Base-by-base conservation (phyloP, 2,329 filamentous ascomycete genomes). In the Aureobasidium sp. region DNA sequence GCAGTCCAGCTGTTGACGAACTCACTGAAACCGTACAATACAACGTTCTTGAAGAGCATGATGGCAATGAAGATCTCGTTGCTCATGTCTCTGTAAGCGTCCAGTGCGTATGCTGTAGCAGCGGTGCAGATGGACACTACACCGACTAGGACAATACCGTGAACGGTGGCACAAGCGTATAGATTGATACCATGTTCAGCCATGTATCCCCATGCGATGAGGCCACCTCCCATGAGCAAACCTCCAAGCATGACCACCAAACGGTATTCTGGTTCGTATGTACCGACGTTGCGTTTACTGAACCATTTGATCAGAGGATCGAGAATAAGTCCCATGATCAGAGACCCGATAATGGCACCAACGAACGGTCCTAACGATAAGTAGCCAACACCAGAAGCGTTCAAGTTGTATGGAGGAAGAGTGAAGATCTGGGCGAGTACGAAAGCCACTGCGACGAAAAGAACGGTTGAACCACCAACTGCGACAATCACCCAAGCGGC, bases 221-320 rank as follows among this genome's bases (percentile, higher is more conserved):
- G 70, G 10, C 69, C 69, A 44, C 47, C 60, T n/a, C 70, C 68
- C 15, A 72, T 70, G 3, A 75, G 66, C 6, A 60, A n/a, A 0
- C 57, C 57, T 9, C 41, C 42, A 32, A 50, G 8, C 39, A 73
- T 68, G 27, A 74, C 70, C 1, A 78, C 70, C 9, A 80, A 72
- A 10, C 80, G 76, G 66, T 82, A 82, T 66, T 83, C 80, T 5
- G 80, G 81, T 67, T 83, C 80, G 68, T 82, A 83, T 52, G 81
- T 71, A n/a, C 80, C 80, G 23, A 71, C 72, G 67, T 82, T 83
- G 64, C 73, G 76, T 67, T 76, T 77, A 4, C 79, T 77, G 61
- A 80, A 74, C 69, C 72, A 78, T 44, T 69, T 71, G 59, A 74
- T 74, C 3, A 76, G 57, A 5, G 73, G 73, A 62, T 78, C 76